A percentile compares a stretch with the other conserved stretches of the same genome.
Evolutionary conservation across 345 rosid species (phyloP).

Genomic region (Streptanthus diversifolius): DNA sequence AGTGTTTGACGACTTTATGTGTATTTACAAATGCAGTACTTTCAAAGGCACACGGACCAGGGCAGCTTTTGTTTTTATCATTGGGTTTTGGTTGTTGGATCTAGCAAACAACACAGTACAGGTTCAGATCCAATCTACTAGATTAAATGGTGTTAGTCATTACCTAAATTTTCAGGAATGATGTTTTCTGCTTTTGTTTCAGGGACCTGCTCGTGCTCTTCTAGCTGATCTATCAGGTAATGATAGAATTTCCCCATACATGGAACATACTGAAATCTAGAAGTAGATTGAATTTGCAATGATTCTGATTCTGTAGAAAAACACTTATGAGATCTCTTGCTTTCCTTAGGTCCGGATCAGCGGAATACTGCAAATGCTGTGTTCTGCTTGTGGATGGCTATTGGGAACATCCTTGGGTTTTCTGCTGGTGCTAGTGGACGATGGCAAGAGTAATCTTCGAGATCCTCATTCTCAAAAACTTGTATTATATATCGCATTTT

Average conservation of each 20-base stretch:
- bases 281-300: background rate
- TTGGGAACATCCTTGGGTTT: slow-evolving; percentile 92
- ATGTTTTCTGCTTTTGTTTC: slow-evolving; percentile 19
- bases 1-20: background rate
- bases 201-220: slow-evolving; percentile 99
- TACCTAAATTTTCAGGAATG: slow-evolving; percentile 4
- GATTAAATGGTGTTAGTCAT: slow-evolving; percentile 2
- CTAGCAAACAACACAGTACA: slow-evolving; percentile 98
- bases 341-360: slow-evolving; percentile 77
- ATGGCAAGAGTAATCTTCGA: slow-evolving; percentile 72
- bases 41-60: slow-evolving; percentile 82
- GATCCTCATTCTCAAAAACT: slow-evolving; percentile 2
- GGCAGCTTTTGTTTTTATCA: slow-evolving; percentile 80
- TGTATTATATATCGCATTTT: slow-evolving; percentile 12
- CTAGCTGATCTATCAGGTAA: slow-evolving; percentile 86
- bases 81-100: slow-evolving; percentile 98
- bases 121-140: slow-evolving; percentile 38
- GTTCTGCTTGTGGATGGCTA: slow-evolving; percentile 98
- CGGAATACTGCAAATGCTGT: slow-evolving; percentile 88
- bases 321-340: slow-evolving; percentile 7
- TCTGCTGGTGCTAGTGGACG: slow-evolving; percentile 94
- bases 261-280: background rate
- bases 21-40: slow-evolving; percentile 48
- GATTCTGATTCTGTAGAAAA: slow-evolving; percentile 9
- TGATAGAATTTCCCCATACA: background rate